phyloP scores from a whole-genome alignment of 2,329 filamentous ascomycete species.

The Byssochlamys sp. region DNA sequence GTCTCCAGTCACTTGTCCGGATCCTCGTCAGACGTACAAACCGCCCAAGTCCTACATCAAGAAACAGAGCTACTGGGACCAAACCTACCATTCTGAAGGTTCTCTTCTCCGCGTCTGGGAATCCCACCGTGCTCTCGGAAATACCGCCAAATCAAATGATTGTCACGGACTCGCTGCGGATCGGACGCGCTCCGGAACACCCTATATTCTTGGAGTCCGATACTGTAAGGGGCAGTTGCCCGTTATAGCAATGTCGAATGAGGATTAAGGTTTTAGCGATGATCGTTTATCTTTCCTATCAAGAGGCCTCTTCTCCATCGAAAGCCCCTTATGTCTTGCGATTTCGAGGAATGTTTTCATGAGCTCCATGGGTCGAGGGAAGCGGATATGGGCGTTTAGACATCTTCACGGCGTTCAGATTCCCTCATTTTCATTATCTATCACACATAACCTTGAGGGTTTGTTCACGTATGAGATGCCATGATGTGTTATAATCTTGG shows the following conservation, averaged over 20 bases:
- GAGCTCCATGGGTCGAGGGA: not conserved
- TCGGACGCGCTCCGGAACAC: not conserved
- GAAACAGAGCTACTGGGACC: conserved; percentile 4
- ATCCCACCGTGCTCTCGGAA: conserved; percentile 21
- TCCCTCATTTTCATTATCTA: not conserved
- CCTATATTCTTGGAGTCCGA: not conserved
- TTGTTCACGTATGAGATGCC: not conserved
- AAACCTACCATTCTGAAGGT: conserved; percentile 23
- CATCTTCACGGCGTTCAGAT: not conserved
- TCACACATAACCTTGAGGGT: not conserved
- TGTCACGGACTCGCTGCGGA: conserved; percentile 6
- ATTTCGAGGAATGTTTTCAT: not conserved
- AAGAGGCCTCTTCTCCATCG: not conserved
- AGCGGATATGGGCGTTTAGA: not conserved
- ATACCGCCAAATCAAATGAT: conserved; percentile 23
- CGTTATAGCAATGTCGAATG: not conserved
- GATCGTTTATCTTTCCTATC: not conserved
- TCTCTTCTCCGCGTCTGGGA: conserved; percentile 26
- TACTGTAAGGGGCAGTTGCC: not conserved
- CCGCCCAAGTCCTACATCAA: conserved; percentile 10
- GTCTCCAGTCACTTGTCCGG: conserved; percentile 24
- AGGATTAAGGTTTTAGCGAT: too few species aligned
- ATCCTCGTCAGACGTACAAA: conserved; percentile 25
- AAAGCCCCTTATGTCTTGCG: not conserved
- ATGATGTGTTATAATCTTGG: not conserved